Evolutionary conservation across 2,329 filamentous ascomycete genomes (phyloP).

Genomic region (Penicillium italicum): DNA sequence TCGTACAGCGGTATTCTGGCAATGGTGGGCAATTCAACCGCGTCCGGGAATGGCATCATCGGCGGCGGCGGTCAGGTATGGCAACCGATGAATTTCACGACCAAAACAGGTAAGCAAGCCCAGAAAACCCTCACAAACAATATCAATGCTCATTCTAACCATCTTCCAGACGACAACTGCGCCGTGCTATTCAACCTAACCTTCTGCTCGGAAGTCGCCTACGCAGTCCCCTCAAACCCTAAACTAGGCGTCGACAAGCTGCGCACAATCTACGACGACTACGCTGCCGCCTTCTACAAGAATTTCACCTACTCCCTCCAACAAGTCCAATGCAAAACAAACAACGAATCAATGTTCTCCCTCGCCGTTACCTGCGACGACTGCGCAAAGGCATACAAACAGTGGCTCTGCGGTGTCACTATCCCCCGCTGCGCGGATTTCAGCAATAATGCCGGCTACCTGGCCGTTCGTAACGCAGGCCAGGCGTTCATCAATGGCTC

Average conservation of each 20-base stretch:
- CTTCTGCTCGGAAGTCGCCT: slow-evolving; percentile 85
- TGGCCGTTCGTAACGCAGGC: slow-evolving; percentile 68
- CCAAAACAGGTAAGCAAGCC: slow-evolving; percentile 64
- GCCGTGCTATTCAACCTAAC: slow-evolving; percentile 80
- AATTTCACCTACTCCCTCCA: slow-evolving; percentile 79
- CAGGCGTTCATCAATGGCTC: slow-evolving; percentile 69
- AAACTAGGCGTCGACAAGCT: slow-evolving; percentile 61
- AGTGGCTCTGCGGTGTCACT: slow-evolving; percentile 89
- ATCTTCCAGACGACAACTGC: slow-evolving; percentile 68
- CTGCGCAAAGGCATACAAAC: slow-evolving; percentile 78
- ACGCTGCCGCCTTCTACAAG: slow-evolving; percentile 64
- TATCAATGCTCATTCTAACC: not conserved
- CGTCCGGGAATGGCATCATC: slow-evolving; percentile 52
- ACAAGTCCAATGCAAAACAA: slow-evolving; percentile 81
- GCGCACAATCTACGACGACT: slow-evolving; percentile 70
- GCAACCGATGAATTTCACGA: slow-evolving; percentile 67
- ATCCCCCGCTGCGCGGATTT: slow-evolving; percentile 93
- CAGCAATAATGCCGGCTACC: slow-evolving; percentile 52
- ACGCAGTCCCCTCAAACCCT: slow-evolving; percentile 81
- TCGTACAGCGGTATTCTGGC: slow-evolving; percentile 72
- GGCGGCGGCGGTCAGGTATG: slow-evolving; percentile 77
- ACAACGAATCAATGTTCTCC: slow-evolving; percentile 71
- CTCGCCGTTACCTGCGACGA: slow-evolving; percentile 71
- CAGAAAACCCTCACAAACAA: not conserved
- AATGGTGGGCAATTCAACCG: slow-evolving; percentile 55